Evolutionary conservation across 1,284 basidiomycete species (phyloP), one percentile per base, ranked within the genome.

Genomic region (Marasmius tenuissimus): DNA sequence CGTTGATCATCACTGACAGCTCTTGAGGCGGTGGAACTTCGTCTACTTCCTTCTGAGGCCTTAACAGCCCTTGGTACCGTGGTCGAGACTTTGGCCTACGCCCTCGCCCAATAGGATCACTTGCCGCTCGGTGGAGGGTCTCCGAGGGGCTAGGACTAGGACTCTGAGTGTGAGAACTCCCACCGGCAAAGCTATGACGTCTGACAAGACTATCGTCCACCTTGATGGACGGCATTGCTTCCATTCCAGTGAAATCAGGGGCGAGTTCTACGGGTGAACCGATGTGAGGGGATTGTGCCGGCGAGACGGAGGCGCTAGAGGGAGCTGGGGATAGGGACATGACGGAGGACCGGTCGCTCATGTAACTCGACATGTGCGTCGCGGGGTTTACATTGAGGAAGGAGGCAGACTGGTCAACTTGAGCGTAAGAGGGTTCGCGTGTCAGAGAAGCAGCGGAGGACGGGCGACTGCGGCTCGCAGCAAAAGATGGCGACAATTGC

Each of bases 1-100:
- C 52, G 34, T 54, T 35, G n/a, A 54, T 54, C 52, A 54, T 54
- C 52, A 54, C 16, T 14, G 52, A 54, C 18, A 37, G 34, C 7
- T 54, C 52, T 7, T 18, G 52, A 20, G 38, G 20, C 52, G 35
- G 52, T n/a, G 37, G 18, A 10, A 35, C 35, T 37, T 54, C 52
- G 20, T 54, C 52, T n/a, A 54, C 52, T 18, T 54, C 52, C 38
- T 54, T 54, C 35, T 54, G 52, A 38, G 52, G 52, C 18, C 52
- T 33, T 18, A 54, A 54, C 8, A 54, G 52, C 34, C 52, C 52
- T 54, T 34, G 52, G 18, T n/a, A 54, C 34, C 52, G 52, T n/a
- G 52, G 14, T 11, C 52, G 52, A 54, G 33, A 11, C 33, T 35
- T 33, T 11, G 34, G 5, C 20, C 38, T 54, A 12, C 52, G 52